Evolutionary conservation across 208 protist species (phyloP).

Genomic region (Leishmania mexicana): DNA sequence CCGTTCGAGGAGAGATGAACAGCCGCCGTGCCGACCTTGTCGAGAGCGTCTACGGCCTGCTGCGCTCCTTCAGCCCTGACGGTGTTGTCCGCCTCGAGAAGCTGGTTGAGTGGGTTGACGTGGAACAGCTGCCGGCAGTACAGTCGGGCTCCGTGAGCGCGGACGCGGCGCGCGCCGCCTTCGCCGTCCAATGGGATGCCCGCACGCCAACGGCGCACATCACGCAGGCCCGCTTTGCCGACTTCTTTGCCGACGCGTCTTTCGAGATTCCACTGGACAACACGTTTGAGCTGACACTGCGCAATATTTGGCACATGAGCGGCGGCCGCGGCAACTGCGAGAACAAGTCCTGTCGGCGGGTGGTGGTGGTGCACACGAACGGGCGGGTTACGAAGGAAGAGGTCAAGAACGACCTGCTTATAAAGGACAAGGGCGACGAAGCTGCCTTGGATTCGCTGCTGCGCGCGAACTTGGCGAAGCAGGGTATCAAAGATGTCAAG

Average conservation of each 20-base stretch:
- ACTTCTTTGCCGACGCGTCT: conserved; percentile 76
- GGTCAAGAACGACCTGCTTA: conserved; percentile 87
- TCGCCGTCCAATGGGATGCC: conserved; percentile 70
- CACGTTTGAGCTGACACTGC: conserved; percentile 85
- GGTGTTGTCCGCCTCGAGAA: conserved; percentile 39
- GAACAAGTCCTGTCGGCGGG: conserved; percentile 88
- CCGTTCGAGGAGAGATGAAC: conserved; percentile 71
- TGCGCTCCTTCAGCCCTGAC: conserved; percentile 58
- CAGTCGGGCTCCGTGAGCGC: conserved; percentile 37
- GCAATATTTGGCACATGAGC: conserved; percentile 90
- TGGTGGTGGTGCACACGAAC: conserved; percentile 85
- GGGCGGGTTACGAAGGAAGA: conserved; percentile 77
- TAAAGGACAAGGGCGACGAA: conserved; percentile 49
- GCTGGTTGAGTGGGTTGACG: conserved; percentile 73
- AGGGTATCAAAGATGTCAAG: conserved; percentile 90
- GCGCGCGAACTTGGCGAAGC: conserved; percentile 61
- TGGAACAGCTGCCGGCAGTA: conserved; percentile 52
- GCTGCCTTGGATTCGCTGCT: conserved; percentile 55
- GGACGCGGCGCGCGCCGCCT: conserved; percentile 53
- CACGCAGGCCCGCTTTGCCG: conserved; percentile 51
- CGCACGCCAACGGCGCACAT: conserved; percentile 40
- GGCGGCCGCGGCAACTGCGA: conserved; percentile 78
- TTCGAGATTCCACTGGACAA: conserved; percentile 80
- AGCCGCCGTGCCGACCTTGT: conserved; percentile 68
- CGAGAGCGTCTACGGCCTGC: conserved; percentile 64